Evolutionary conservation across 2,329 filamentous ascomycete species (phyloP).

Genomic region (Claviceps arundinis): DNA sequence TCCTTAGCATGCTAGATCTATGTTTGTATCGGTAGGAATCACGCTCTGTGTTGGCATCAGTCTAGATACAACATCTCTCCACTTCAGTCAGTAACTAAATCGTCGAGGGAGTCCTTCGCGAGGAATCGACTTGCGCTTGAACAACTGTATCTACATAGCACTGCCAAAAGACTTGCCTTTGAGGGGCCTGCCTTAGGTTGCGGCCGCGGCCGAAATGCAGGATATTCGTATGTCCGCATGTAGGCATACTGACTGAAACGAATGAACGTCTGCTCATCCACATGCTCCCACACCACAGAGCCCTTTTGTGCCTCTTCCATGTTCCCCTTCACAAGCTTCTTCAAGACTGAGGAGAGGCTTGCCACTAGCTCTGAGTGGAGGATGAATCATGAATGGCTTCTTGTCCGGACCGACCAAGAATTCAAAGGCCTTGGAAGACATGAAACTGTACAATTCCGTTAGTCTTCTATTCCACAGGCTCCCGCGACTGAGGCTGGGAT

Average conservation of each 20-base stretch:
- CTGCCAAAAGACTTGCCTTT: too few species aligned
- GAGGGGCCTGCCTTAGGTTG: neutral
- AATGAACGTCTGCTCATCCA: neutral
- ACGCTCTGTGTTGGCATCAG: too few species aligned
- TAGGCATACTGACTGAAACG: neutral
- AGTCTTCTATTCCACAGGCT: neutral
- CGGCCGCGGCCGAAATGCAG: neutral
- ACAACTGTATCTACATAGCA: too few species aligned
- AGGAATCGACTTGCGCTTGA: too few species aligned
- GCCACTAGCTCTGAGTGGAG: neutral
- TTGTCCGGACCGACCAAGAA: neutral
- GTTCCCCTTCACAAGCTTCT: neutral
- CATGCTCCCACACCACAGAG: neutral
- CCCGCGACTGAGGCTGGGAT: too few species aligned
- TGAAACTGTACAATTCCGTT: neutral
- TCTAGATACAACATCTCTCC: neutral
- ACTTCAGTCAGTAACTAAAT: too few species aligned
- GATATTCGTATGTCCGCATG: neutral
- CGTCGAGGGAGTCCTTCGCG: too few species aligned
- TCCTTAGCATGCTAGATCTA: neutral
- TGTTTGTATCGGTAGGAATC: too few species aligned
- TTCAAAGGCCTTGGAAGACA: neutral
- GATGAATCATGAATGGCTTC: neutral
- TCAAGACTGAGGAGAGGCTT: neutral
- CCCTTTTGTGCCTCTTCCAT: neutral